Base-by-base conservation (phyloP, 192 early-diverging fungal genomes). In the Pilobolus umbonatus region DNA sequence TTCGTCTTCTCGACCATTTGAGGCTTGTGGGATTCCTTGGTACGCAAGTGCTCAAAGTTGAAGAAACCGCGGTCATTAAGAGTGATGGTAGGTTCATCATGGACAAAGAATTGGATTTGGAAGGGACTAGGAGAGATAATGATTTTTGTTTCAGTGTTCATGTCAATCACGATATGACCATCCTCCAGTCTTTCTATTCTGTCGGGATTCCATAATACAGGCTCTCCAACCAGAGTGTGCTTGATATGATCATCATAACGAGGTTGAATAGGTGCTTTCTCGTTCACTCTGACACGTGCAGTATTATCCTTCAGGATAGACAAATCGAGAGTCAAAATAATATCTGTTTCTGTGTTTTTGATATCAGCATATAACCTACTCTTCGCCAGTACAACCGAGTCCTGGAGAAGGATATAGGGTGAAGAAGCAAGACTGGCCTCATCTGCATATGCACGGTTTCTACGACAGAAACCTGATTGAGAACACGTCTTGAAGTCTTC, bases 401-500 rank as follows among this genome's bases (percentile, higher is more conserved):
- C 71, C 26, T 77, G 53, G 34, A 86, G 63, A 22, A 95, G 65
- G 25, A 71, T 62, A 65, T 89, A 96, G 2, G 81, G 81, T 0
- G 87, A 82, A n/a, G 60, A 36, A 2, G 55, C 47, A 22, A 60
- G 47, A 43, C 62, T 58, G 45, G 52, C 65, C 2, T 72, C 75
- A 34, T 94, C 89, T 11, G 90, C 92, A 62, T 85, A 92, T 15
- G 84, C 88, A 5, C 91, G 77, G 69, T 99, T 93, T 38, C 96
- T 88, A 10, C 73, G 65, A 69, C 94, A 97, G 67, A 99, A 99
- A 5, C 84, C 86, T 25, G 82, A 81, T 50, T 97, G 88, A 24
- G 82, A 71, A 69, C 94, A 96, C 0, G 76, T 87, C 67, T 93
- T 95, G 65, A 99, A 99, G 68, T 99, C 95, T 58, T 89, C 85